Base-by-base conservation (phyloP, 306 rosid genomes). In the Castanopsis chinensis region DNA sequence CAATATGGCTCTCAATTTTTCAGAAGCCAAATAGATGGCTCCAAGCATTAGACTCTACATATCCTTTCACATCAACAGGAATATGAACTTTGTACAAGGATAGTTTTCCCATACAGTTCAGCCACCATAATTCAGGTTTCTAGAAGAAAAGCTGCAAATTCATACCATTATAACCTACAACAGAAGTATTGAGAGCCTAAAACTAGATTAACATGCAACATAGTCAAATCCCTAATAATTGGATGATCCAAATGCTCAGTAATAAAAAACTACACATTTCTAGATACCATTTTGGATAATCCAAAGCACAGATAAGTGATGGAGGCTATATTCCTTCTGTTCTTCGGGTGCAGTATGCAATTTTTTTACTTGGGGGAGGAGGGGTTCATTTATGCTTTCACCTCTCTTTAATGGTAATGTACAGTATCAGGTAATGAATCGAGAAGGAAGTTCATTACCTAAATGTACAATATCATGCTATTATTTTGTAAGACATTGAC, bases 71-170 rank as follows among this genome's bases (percentile, higher is more conserved):
- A 77, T 94, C 93, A 35, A 92, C 53, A 82, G 79, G 83, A 76
- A 94, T 83, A 65, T 73, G 84, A 77, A 92, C 97, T 25, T 85
- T 83, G 84, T 94, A 91, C 83, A 94, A 77, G 78, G 89, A 81
- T 82, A 92, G 99, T 80, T 92, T 92, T 69, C 97, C 99, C 99
- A 92, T 92, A 80, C 97, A 95, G 75, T 94, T 94, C 19, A 97
- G 99, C 99, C 99, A 94, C 99, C 99, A 94, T 77, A 94, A 87
- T 83, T 92, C 79, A 67, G 99, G 99, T 79, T 92, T 92, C 87
- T 85, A 90, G 90, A 94, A 92, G 79, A 83, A 87, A 78, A 90
- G 93, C 99, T 92, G 97, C 87, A 69, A 83, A 81, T 74, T 76
- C 33, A 72, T 53, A 85, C 53, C 70, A 67, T 77, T 75, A 81